phyloP scores from a whole-genome alignment of 2,329 filamentous ascomycete genomes.

The Rhynchosporium graminicola region DNA sequence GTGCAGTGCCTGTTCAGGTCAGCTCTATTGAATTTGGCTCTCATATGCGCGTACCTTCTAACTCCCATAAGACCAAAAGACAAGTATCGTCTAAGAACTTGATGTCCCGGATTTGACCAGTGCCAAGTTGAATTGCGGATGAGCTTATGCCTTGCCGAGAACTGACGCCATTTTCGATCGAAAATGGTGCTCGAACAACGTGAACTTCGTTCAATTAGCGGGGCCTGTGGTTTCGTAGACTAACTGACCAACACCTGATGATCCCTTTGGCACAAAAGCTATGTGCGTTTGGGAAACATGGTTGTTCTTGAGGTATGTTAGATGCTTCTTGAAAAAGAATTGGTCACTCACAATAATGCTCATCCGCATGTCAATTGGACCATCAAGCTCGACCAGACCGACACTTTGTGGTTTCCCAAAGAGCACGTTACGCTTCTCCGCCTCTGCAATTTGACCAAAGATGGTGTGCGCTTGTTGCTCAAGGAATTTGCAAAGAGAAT shows the following conservation, averaged over 20 bases:
- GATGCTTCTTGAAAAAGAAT: background rate
- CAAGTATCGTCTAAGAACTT: conserved; percentile 36
- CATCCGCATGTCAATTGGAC: conserved; percentile 37
- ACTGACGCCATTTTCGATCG: conserved; percentile 40
- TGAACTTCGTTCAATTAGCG: conserved; percentile 32
- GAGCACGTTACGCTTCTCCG: conserved; percentile 67
- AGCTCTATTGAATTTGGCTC: conserved; percentile 8
- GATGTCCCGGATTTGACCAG: conserved; percentile 38
- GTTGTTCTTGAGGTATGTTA: conserved; percentile 24
- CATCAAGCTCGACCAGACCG: conserved; percentile 24
- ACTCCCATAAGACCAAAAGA: conserved; percentile 38
- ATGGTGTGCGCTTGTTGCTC: conserved; percentile 58
- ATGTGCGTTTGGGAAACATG: conserved; percentile 27
- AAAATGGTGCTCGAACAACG: conserved; percentile 33
- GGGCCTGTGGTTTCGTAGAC: conserved; percentile 3
- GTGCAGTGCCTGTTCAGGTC: conserved; percentile 22
- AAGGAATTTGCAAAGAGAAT: conserved; percentile 62
- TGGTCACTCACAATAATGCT: conserved; percentile 27
- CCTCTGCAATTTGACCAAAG: conserved; percentile 68
- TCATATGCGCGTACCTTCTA: conserved; percentile 30
- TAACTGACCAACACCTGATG: conserved; percentile 30
- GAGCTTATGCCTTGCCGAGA: conserved; percentile 28
- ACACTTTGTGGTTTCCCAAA: conserved; percentile 55
- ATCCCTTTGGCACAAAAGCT: conserved; percentile 34
- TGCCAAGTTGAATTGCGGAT: conserved; percentile 33